Conservation (phyloP, 164 flowering plant genomes). For the Vitis labrusca region DNA sequence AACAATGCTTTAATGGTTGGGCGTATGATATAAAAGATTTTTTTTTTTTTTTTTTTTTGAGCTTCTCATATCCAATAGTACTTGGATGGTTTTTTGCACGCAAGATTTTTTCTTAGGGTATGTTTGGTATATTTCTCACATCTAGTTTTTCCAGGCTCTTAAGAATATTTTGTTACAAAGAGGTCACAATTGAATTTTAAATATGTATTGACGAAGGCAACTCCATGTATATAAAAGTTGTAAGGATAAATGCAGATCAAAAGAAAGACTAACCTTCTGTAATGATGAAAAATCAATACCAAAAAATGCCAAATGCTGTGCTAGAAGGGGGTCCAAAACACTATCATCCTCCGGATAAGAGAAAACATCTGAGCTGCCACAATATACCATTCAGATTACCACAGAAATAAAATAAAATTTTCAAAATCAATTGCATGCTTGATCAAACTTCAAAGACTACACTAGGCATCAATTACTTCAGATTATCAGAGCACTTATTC, state of each 20-base stretch:
- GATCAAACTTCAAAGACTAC: not conserved
- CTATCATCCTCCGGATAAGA: slow-evolving; percentile 97
- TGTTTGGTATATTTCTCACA: no score
- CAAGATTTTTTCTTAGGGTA: no score
- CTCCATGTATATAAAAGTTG: not conserved
- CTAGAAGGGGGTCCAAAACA: slow-evolving; percentile 82
- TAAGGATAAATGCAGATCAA: not conserved
- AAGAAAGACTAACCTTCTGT: slow-evolving; percentile 63
- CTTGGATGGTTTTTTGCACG: no score
- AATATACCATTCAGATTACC: slow-evolving; percentile 25
- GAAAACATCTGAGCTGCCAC: slow-evolving; percentile 99
- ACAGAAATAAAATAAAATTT: not conserved
- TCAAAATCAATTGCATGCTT: not conserved
- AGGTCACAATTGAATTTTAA: not conserved
- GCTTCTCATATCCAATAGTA: no score
- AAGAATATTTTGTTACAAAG: no score
- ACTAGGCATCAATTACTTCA: no score
- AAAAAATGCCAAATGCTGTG: slow-evolving; percentile 88
- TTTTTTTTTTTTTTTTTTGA: no score
- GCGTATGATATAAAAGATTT: no score
- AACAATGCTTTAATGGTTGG: no score
- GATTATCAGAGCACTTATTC: no score
- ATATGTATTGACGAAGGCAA: not conserved
- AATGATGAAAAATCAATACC: slow-evolving; percentile 96
- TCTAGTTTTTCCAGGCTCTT: no score